Conservation (phyloP, 23 red algal species). For the Gracilaria domingensis region DNA sequence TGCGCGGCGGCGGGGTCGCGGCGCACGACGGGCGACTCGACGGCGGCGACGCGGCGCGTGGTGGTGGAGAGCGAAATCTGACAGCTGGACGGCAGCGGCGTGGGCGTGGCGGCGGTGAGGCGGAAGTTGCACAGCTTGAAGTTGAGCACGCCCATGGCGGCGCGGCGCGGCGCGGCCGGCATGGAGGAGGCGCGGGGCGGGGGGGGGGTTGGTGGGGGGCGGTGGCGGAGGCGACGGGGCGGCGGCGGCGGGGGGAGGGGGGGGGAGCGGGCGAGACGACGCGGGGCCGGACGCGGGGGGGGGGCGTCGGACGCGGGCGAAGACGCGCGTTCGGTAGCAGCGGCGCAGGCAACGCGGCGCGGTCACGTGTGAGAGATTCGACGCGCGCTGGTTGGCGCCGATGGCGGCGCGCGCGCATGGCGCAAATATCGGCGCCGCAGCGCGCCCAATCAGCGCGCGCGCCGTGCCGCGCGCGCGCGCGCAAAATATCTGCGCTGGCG, state of each 20-base stretch:
- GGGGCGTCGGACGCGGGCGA: background rate
- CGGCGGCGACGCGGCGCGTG: conserved; percentile 31
- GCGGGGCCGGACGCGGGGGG: too few relatives aligned
- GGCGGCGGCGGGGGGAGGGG: too few relatives aligned
- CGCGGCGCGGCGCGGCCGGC: background rate
- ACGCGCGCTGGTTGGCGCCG: background rate
- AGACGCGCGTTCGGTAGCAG: background rate
- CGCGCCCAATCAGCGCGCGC: background rate
- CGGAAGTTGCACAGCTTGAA: conserved; percentile 52
- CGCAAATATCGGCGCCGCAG: background rate
- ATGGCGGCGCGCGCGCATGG: background rate
- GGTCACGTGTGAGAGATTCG: background rate
- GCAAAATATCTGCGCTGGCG: background rate
- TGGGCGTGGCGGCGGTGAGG: conserved; percentile 23
- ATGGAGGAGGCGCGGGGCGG: conserved; percentile 14
- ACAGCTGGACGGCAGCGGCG: conserved; percentile 8
- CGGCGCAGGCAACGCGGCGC: background rate
- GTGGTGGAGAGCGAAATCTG: conserved; percentile 20
- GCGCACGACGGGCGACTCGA: conserved; percentile 2
- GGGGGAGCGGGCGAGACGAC: too few relatives aligned
- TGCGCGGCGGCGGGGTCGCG: background rate
- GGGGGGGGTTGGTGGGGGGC: background rate
- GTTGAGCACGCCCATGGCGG: conserved; percentile 53
- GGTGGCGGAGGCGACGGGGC: background rate
- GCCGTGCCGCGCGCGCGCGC: background rate